phyloP scores from a whole-genome alignment of 768 basidiomycete species.

The Tricholoma flavovirens region DNA sequence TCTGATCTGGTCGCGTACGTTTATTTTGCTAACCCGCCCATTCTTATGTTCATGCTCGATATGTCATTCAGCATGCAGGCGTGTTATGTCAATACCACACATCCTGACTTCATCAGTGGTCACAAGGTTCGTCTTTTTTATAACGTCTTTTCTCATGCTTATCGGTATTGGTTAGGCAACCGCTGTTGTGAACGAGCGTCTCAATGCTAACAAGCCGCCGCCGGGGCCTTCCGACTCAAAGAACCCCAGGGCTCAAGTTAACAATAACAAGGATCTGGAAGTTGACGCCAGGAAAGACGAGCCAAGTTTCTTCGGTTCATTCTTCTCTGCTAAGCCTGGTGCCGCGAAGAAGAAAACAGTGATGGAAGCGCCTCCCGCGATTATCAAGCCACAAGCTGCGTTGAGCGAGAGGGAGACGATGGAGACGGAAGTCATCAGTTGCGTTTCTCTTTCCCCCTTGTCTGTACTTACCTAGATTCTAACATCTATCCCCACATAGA shows the following conservation, averaged over 20 bases:
- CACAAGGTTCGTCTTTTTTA: conserved; percentile 57
- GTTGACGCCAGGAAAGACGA: conserved; percentile 88
- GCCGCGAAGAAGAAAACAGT: conserved; percentile 52
- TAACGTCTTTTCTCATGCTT: background rate
- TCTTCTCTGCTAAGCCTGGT: conserved; percentile 72
- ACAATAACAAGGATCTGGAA: conserved; percentile 94
- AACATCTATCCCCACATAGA: conserved; percentile 40
- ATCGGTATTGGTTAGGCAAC: conserved; percentile 55
- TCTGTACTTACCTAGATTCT: conserved; percentile 1
- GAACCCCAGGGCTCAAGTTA: conserved; percentile 55
- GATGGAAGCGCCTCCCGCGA: conserved; percentile 70
- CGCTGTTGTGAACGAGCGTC: conserved; percentile 74
- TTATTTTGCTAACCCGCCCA: background rate
- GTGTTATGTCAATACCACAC: conserved; percentile 98
- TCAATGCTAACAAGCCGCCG: conserved; percentile 74
- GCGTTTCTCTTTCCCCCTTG: conserved; percentile 27
- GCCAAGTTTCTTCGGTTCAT: conserved; percentile 88
- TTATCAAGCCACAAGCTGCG: conserved; percentile 87
- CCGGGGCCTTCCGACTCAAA: conserved; percentile 58
- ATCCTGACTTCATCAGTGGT: conserved; percentile 96
- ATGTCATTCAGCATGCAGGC: conserved; percentile 77
- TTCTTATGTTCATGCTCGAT: background rate
- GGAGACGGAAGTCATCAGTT: conserved; percentile 99
- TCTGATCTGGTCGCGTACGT: conserved; percentile 86
- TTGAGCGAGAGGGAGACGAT: conserved; percentile 92